phyloP scores from a whole-genome alignment of 129 eudicot genomes.

The Calendula officinalis region DNA sequence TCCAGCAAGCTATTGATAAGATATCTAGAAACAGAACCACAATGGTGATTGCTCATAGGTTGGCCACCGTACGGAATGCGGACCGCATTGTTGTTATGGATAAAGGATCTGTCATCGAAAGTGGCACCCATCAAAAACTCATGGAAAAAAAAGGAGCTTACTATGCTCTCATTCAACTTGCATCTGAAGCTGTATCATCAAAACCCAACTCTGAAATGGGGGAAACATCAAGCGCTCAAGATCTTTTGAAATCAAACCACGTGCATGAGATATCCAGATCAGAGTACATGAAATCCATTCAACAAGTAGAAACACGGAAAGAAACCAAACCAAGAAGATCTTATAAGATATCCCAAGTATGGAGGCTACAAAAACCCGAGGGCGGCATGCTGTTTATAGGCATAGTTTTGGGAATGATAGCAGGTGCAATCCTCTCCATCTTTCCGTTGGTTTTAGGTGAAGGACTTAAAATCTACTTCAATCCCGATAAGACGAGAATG shows the following conservation, averaged over 20 bases:
- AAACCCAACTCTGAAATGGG: conserved; percentile 19
- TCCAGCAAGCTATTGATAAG: conserved; percentile 77
- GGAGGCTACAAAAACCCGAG: conserved; percentile 72
- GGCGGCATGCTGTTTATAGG: conserved; percentile 44
- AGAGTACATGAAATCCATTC: conserved; percentile 43
- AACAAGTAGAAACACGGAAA: conserved; percentile 29
- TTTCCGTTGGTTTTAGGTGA: conserved; percentile 67
- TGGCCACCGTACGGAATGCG: conserved; percentile 74
- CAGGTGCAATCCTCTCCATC: conserved; percentile 74
- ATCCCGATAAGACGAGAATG: conserved; percentile 29
- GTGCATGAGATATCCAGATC: conserved; percentile 48
- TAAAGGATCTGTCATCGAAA: conserved; percentile 63
- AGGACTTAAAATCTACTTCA: conserved; percentile 63
- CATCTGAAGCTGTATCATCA: conserved; percentile 59
- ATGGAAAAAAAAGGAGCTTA: conserved; percentile 68
- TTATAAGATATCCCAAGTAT: conserved; percentile 49
- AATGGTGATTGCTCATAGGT: conserved; percentile 80
- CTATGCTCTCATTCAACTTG: conserved; percentile 58
- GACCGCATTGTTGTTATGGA: conserved; percentile 68
- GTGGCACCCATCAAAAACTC: conserved; percentile 65
- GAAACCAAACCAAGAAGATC: conserved; percentile 23
- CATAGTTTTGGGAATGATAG: conserved; percentile 54
- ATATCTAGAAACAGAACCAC: conserved; percentile 70
- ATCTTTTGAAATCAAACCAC: conserved; percentile 41
- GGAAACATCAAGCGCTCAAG: conserved; percentile 33